Conservation (phyloP, 768 basidiomycete genomes). For the Mycena rosella region DNA sequence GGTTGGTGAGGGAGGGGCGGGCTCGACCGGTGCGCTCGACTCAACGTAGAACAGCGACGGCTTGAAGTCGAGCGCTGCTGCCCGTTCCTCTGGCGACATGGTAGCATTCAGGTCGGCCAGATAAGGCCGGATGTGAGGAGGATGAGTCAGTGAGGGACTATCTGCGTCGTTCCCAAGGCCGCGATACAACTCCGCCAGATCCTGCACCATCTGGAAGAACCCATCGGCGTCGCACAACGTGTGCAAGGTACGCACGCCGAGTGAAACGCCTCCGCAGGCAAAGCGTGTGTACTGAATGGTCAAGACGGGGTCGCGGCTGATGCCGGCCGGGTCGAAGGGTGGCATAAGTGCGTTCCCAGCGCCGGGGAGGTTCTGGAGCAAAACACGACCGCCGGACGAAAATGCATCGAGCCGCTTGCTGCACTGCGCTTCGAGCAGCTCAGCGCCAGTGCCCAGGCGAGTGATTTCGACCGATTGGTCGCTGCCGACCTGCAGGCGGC, state of each 20-base stretch:
- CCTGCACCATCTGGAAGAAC: slow-evolving; percentile 36
- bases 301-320: slow-evolving; percentile 23
- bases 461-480: slow-evolving; percentile 24
- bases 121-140: slow-evolving; percentile 35
- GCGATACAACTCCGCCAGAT: slow-evolving; percentile 38
- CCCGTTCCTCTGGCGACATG: slow-evolving; percentile 23
- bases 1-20: not conserved
- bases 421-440: slow-evolving; percentile 33
- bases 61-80: slow-evolving; percentile 25
- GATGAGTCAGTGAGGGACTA: slow-evolving; percentile 6
- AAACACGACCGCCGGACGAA: slow-evolving; percentile 19
- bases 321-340: slow-evolving; percentile 30
- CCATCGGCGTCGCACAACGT: slow-evolving; percentile 33
- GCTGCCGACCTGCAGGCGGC: slow-evolving; percentile 24
- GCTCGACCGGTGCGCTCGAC: not conserved
- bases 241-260: slow-evolving; percentile 36
- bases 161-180: slow-evolving; percentile 9
- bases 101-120: slow-evolving; percentile 27
- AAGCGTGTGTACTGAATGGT: slow-evolving; percentile 40
- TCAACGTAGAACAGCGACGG: slow-evolving; percentile 13
- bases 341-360: slow-evolving; percentile 35
- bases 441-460: slow-evolving; percentile 32
- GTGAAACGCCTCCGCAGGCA: slow-evolving; percentile 35
- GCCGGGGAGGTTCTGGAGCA: slow-evolving; percentile 29
- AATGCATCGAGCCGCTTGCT: slow-evolving; percentile 33